These are phyloP conservation scores for Brassica cretica DNA, from an alignment of 345 rosid species.

Conservation along the genomic window DNA sequence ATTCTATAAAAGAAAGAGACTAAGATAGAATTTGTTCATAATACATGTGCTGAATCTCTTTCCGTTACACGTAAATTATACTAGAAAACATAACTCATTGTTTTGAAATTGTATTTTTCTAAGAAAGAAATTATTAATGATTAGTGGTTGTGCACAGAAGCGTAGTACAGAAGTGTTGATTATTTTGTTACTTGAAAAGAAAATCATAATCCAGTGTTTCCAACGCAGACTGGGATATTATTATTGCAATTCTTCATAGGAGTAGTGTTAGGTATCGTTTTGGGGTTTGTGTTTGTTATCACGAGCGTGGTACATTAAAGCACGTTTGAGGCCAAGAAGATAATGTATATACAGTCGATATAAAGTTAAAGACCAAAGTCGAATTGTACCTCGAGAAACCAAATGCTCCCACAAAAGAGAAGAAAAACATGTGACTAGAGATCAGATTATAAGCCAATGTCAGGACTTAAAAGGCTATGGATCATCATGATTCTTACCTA, in stretches of 20 bases:
- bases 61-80: no score
- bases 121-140: neutral
- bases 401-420: neutral
- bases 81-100: neutral
- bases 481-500: no score
- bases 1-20: neutral
- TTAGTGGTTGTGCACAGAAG: slow-evolving; percentile 16
- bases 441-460: no score
- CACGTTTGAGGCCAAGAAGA: neutral
- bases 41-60: slow-evolving; percentile 34
- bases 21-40: slow-evolving; percentile 1
- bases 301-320: neutral
- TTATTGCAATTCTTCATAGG: neutral
- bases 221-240: slow-evolving; percentile 7
- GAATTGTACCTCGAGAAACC: neutral
- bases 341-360: neutral
- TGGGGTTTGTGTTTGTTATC: neutral
- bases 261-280: neutral
- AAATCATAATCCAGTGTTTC: neutral
- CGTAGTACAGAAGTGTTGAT: slow-evolving; percentile 8
- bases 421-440: neutral
- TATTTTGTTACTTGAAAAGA: neutral
- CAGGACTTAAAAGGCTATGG: no score
- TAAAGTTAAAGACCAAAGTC: neutral
- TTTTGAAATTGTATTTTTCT: neutral